phyloP scores from a whole-genome alignment of 2,329 filamentous ascomycete species.

The Bipolaris sorokiniana region DNA sequence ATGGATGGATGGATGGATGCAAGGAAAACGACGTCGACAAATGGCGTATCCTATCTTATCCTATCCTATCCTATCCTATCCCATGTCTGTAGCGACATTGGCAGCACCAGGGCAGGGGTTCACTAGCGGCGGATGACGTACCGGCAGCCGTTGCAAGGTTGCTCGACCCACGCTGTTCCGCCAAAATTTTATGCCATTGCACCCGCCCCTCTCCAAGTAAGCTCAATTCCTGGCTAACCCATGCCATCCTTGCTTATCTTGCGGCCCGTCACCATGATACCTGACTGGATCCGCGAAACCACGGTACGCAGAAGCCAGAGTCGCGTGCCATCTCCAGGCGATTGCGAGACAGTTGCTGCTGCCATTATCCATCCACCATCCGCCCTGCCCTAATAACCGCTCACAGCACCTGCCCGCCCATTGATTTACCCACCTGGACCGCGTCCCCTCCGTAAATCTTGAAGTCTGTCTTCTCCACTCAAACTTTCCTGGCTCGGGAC shows the following conservation, averaged over 20 bases:
- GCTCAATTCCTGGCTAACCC: constrained; percentile 14
- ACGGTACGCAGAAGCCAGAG: neutral
- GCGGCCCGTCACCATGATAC: constrained; percentile 7
- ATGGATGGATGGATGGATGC: too few species aligned
- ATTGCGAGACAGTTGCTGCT: neutral
- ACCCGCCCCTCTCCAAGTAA: constrained; percentile 6
- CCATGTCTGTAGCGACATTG: neutral
- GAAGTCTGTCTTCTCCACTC: neutral
- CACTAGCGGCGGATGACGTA: constrained; percentile 22
- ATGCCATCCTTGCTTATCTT: constrained; percentile 11
- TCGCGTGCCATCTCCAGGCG: neutral
- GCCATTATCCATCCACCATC: neutral
- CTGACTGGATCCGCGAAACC: neutral
- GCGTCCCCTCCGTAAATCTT: neutral
- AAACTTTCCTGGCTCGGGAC: constrained; percentile 1
- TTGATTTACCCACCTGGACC: constrained; percentile 3
- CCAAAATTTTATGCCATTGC: constrained; percentile 16
- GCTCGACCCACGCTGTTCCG: constrained; percentile 13
- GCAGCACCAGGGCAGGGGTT: neutral
- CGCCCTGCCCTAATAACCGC: constrained; percentile 4
- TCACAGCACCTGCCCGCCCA: constrained; percentile 5
- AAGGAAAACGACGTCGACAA: neutral
- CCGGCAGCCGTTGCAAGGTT: constrained; percentile 8
- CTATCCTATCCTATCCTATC: neutral
- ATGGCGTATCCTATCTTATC: neutral